Base-by-base conservation (phyloP, 176 grass and related monocot species). In the Zizania latifolia region DNA sequence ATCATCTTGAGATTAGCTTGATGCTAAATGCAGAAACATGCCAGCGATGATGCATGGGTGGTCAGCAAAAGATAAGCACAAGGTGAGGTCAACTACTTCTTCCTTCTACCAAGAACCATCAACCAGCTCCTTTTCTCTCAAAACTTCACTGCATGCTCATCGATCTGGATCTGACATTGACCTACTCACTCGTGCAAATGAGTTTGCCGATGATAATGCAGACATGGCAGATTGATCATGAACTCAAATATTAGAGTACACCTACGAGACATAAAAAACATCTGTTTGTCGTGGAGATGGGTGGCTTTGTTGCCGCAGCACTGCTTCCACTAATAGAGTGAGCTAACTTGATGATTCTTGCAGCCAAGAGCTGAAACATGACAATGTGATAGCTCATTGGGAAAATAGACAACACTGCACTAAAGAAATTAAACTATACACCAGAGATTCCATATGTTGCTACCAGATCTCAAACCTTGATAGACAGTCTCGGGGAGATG, bases 401-500 rank as follows among this genome's bases (percentile, higher is more conserved):
- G 21, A 46, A 23, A 55, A 46, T 22, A 36, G 4, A 12, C 2
- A 3, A 3, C 3, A 13, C 5, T 15, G 33, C 32, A 51, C 12
- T 54, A 55, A 62, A 65, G 29, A 58, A 54, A 72, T 0, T 58
- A 40, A 37, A 72, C 44, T 34, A 3, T 8, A 10, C 45, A 78
- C 14, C 0, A 66, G 27, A 39, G 21, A 14, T 68, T 68, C 9
- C 8, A n/a, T 56, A 45, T 29, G 17, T 43, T 51, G 41, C 57
- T 51, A 14, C 19, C n/a, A 59, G 39, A 71, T 61, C 66, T 48
- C 45, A 83, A 65, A 22, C 10, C 26, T 9, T 32, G 27, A 33
- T 11, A 75, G 62, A 69, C 72, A 76, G 62, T 62, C 76, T 58
- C 50, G 15, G 14, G 61, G 51, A 58, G 62, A 29, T 83, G 36